Evolutionary conservation across 208 protist species (phyloP), one percentile per base, ranked within the genome.

Genomic region (Crithidia mellificae): DNA sequence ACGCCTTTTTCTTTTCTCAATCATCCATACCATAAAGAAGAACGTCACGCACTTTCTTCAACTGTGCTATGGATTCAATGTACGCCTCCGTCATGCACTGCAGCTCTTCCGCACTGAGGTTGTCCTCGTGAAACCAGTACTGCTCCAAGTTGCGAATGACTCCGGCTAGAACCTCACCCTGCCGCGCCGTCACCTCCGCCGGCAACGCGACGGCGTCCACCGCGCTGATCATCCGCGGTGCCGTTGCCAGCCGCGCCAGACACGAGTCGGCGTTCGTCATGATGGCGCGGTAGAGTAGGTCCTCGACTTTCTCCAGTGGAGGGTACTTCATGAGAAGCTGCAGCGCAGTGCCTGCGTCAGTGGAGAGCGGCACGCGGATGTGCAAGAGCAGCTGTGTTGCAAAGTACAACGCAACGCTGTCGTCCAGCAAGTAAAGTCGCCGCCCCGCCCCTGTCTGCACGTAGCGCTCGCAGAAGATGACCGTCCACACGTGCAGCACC

Each of bases 281-380:
- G 15, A 74, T 51, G 15, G 65, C 65, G 38, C 29, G 50, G 46
- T 72, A 58, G 0, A 78, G 53, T 36, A 81, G 43, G 5, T 59
- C 49, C 12, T 36, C 57, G 7, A 94, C 68, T 32, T 92, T 51
- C 15, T 79, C 76, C 17, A 92, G 58, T 7, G 86, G 80, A 7
- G 92, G 92, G 62, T 94, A 97, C 64, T 78, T 91, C 90, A 97
- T 95, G 17, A 97, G 58, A 25, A 74, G 27, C 38, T 67, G 78
- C 27, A 97, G 57, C 5, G 86, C 84, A 0, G 71, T 66, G 36
- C 64, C 76, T 11, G 55, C 66, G 29, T 84, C 81, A 4, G 57
- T 27, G 30, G 82, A 63, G 7, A 95, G 54, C 22, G 63, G 70
- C 14, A 55, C 59, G 44, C 52, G 71, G 15, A 92, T 73, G 72